Evolutionary conservation across 164 flowering plant species (phyloP).

Genomic region (Sedum album): DNA sequence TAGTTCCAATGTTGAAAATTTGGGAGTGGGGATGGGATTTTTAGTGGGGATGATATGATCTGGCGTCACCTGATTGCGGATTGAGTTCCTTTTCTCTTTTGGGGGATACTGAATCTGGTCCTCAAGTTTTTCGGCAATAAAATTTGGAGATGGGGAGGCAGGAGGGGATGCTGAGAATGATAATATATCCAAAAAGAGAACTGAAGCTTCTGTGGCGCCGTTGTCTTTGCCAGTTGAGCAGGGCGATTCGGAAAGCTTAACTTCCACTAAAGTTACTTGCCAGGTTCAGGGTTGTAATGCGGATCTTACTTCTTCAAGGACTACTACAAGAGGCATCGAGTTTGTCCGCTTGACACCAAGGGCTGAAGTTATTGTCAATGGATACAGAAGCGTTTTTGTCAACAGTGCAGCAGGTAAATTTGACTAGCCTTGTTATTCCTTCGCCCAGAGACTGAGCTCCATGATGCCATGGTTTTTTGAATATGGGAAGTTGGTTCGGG

Average conservation of each 20-base stretch:
- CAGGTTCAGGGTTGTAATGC: slow-evolving; percentile 17
- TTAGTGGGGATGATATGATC: slow-evolving; percentile 6
- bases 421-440: neutral
- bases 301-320: slow-evolving; percentile 16
- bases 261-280: slow-evolving; percentile 11
- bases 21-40: slow-evolving; percentile 3
- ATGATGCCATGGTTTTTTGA: too few species aligned
- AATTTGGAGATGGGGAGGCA: slow-evolving; percentile 13
- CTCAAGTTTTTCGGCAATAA: slow-evolving; percentile 7
- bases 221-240: slow-evolving; percentile 2
- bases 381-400: slow-evolving; percentile 16
- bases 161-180: slow-evolving; percentile 7
- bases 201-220: neutral
- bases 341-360: slow-evolving; percentile 15
- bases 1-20: neutral
- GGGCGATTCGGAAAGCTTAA: neutral
- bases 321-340: slow-evolving; percentile 19
- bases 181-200: neutral
- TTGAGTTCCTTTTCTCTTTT: slow-evolving; percentile 5
- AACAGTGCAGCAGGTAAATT: slow-evolving; percentile 11
- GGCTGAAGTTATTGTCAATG: slow-evolving; percentile 16
- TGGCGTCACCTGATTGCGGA: slow-evolving; percentile 12
- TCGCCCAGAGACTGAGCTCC: too few species aligned
- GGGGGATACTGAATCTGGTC: slow-evolving; percentile 11
- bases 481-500: neutral